Evolutionary conservation across 495 filamentous ascomycete species (phyloP), one percentile per base, ranked within the genome.

Genomic region (Neurospora discreta): DNA sequence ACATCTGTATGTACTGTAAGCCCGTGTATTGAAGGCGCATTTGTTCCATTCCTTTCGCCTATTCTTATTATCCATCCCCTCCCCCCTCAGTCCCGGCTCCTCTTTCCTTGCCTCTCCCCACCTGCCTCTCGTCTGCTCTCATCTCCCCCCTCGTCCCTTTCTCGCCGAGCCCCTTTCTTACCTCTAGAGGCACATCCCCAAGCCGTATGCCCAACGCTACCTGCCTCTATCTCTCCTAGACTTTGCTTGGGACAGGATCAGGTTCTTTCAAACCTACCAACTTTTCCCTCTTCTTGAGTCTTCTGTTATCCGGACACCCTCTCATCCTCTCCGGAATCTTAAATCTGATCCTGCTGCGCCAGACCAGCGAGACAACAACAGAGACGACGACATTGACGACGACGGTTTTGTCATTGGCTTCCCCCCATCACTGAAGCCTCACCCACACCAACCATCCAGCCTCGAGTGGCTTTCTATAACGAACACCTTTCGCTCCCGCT

Each of bases 401-500:
- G 52, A 65, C 52, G 52, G 52, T 65, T 65, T 65, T 65, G 26
- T 65, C 52, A 65, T 18, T 65, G 52, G 52, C 52, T 65, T 65
- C 26, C 52, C 15, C 52, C 52, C 26, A 65, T 65, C 9, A 33
- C 15, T 65, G 52, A 65, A 65, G 52, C 52, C 52, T 65, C 52
- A 65, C 33, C 52, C 26, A 65, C 52, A 36, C 26, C 52, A 33
- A 36, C 6, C 15, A 65, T 65, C 52, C 23, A 65, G 52, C 52
- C 58, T 52, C 60, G 18, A 44, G 67, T 68, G 39, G 38, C 69
- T 68, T 40, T 40, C 11, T 40, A 43, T 39, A 65, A 44, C 60
- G n/a, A 42, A 52, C 26, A 69, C 75, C 15, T 18, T 60, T 58
- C 30, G 38, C 78, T 79, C 78, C 79, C 78, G 80, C 80, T 82